Evolutionary conservation across 164 flowering plant genomes (phyloP), one percentile per base, ranked within the genome.

Genomic region (Tetracentron sinense): DNA sequence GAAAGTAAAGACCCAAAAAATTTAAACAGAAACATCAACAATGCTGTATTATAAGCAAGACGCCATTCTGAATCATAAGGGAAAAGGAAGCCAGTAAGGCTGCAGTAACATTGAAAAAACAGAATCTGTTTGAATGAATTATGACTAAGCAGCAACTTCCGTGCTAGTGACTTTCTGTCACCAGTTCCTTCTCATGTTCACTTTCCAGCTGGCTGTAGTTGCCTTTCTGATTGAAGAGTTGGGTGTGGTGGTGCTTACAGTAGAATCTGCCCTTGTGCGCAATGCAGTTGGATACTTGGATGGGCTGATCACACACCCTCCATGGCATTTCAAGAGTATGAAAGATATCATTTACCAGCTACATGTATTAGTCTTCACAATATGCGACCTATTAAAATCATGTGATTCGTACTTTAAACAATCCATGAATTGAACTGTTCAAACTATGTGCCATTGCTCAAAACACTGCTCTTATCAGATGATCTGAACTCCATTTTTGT

Each of bases 271-370:
- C 87, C 65, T 86, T 86, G 31, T 86, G 89, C 44, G 89, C 87
- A 48, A 86, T 80, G 69, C 81, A 86, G 74, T 81, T 86, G 31
- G n/a, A n/a, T n/a, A n/a, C n/a, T n/a, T n/a, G n/a, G 92, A 84
- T 27, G 92, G 87, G 68, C 87, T 86, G n/a, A n/a, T n/a, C n/a
- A n/a, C n/a, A n/a, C n/a, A n/a, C n/a, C 92, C 89, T 69, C 92
- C 92, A 70, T 81, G 79, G 50, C 60, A n/a, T n/a, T n/a, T n/a
- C n/a, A n/a, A n/a, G n/a, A n/a, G n/a, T n/a, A n/a, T n/a, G n/a
- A n/a, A n/a, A n/a, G n/a, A n/a, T n/a, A n/a, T n/a, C n/a, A n/a
- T n/a, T n/a, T n/a, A n/a, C n/a, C n/a, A n/a, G n/a, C n/a, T n/a
- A n/a, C n/a, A n/a, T n/a, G n/a, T n/a, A n/a, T n/a, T n/a, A n/a